Evolutionary conservation across 768 basidiomycete genomes (phyloP), one percentile per base, ranked within the genome.

Genomic region (Lentinula aciculospora): DNA sequence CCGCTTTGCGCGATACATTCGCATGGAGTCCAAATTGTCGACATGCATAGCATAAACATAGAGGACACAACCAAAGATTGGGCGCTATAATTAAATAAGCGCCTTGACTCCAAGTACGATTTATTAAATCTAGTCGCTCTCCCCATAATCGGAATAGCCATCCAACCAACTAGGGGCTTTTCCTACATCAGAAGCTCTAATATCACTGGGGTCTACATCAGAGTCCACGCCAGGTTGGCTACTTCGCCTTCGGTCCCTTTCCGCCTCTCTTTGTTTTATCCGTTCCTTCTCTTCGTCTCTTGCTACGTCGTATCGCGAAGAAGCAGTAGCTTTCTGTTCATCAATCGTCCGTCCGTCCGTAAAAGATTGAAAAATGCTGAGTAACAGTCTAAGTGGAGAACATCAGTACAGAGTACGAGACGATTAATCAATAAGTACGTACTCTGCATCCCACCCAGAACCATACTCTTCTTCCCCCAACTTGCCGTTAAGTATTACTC

Each of bases 1-100:
- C 61, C 89, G 81, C 67, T 86, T 90, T 31, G 83, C 77, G 21
- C 94, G 86, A 68, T 96, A 97, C 23, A 83, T 73, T 59, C 84
- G 82, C 94, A 96, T 96, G 1, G 92, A 86, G 67, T 96, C 94
- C 4, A 13, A 17, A 8, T 19, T 53, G 12, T 53, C 49, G 31
- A 25, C 34, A 32, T 32, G 49, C 48, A 49, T 49, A 19, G 19
- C 32, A 51, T 51, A 12, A 19, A 32, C 32, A 51, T 51, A 12
- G 49, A 51, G 13, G 46, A 47, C 32, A 13, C 13, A 9, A 34
- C 32, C 2, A 19, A 19, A 39, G 37, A 15, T 13, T 39, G 37
- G 13, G 37, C 37, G 37, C 37, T 39, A 34, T 39, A 5, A 39
- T 39, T 39, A 15, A 39, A n/a, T 17, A 13, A 37, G 10, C 12